A percentile compares a stretch with the other conserved stretches of the same genome.
These are phyloP conservation scores for Blastocystis sp. DNA, from an alignment of 352 stramenopile species.

Conservation along the genomic window DNA sequence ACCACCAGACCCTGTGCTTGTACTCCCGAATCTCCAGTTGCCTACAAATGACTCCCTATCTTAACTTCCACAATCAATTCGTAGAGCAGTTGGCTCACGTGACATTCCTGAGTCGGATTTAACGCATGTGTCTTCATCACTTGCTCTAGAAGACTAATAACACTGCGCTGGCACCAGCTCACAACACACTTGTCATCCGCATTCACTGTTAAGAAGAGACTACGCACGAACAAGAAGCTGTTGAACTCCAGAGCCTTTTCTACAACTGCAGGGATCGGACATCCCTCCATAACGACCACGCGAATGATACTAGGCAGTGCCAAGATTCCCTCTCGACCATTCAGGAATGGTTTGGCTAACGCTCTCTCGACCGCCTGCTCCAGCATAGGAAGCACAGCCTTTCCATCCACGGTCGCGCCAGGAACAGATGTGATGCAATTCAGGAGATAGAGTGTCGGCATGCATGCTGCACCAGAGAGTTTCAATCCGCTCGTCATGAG, in stretches of 20 bases:
- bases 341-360: neutral
- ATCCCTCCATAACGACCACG: neutral
- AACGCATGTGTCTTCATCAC: neutral
- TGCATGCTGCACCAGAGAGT: neutral
- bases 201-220: neutral
- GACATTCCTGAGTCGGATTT: neutral
- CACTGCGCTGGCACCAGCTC: neutral
- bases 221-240: neutral
- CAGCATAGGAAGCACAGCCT: neutral
- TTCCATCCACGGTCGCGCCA: neutral
- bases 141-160: neutral
- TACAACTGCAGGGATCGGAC: neutral
- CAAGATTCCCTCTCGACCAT: constrained; percentile 7
- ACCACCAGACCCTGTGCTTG: neutral
- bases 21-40: neutral
- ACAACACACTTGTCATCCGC: neutral
- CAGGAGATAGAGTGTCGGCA: neutral
- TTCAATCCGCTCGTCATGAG: neutral
- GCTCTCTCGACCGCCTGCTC: neutral
- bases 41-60: neutral
- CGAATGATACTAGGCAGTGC: neutral
- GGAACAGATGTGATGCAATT: neutral
- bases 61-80: neutral
- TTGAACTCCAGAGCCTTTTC: neutral
- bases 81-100: neutral